phyloP scores from a whole-genome alignment of 1,284 basidiomycete genomes.

The Tilletia caries region DNA sequence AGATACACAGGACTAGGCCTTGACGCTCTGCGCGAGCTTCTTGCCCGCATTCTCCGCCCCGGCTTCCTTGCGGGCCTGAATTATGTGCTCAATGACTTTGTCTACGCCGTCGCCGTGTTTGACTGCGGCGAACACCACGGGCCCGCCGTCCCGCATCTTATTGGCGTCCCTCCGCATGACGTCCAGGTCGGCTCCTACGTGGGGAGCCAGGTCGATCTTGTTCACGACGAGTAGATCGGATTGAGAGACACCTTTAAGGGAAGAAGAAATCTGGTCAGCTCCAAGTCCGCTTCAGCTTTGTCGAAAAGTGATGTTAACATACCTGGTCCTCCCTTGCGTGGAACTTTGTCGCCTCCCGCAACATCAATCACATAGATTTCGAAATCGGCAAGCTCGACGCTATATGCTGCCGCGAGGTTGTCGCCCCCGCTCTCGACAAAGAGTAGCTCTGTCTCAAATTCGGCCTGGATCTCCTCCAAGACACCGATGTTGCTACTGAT shows the following conservation, averaged over 20 bases:
- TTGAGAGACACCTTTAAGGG: constrained; percentile 57
- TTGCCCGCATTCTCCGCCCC: constrained; percentile 53
- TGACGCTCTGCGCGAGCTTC: not conserved
- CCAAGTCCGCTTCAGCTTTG: no score
- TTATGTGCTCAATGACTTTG: constrained; percentile 75
- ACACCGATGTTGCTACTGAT: constrained; percentile 95
- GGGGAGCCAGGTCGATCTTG: constrained; percentile 67
- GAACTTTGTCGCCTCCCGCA: constrained; percentile 93
- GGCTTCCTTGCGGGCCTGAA: constrained; percentile 75
- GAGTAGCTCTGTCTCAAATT: constrained; percentile 59
- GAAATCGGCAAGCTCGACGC: constrained; percentile 90
- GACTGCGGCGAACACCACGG: constrained; percentile 86
- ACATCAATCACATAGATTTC: constrained; percentile 65
- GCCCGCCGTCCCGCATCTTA: constrained; percentile 87
- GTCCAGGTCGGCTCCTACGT: constrained; percentile 87
- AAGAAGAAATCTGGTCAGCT: not conserved
- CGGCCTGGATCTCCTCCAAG: constrained; percentile 89
- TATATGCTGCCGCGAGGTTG: constrained; percentile 92
- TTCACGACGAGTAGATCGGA: constrained; percentile 93
- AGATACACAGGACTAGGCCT: no score
- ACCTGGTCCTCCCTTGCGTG: constrained; percentile 93
- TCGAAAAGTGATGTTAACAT: no score
- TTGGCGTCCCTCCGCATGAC: constrained; percentile 93
- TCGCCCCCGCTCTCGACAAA: constrained; percentile 95
- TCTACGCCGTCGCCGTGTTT: constrained; percentile 76